Evolutionary conservation across 805 yeast species (phyloP), one percentile per base, ranked within the genome.

Genomic region (Pichia kluyveri): DNA sequence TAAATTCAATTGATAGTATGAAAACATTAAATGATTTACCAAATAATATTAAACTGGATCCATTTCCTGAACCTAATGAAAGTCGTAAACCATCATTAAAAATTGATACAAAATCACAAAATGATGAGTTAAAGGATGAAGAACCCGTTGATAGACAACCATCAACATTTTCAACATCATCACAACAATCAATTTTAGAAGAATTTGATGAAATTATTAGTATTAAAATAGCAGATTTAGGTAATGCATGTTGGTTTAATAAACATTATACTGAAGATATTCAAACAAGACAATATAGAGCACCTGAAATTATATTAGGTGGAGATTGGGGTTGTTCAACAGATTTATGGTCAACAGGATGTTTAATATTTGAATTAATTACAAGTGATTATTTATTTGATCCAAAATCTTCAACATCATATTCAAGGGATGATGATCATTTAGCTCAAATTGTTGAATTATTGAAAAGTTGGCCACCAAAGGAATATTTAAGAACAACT

Each of bases 211-310:
- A 64, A 18, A 50, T 66, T 17, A 66, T 68, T 17, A 62, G 65
- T 11, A 77, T 81, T 37, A 82, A 82, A 54, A 73, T 82, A 38
- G 86, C 86, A 3, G 87, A 82, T 61, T 69, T 82, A 51, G 87
- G 87, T 34, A 82, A 82, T 59, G 83, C 86, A 4, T 80, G 86
- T 61, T 80, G 82, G 79, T 66, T 69, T 28, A 69, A 75, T 55
- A 75, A 72, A 46, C 87, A 82, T 59, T 82, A 76, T 59, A 79
- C 86, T 5, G 77, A 79, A 56, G 84, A 80, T 57, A 80, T 81
- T 50, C 85, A 81, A 61, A 81, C 87, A 2, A 62, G 87, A 49
- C 86, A 81, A 56, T 81, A 81, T 57, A 63, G 87, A 37, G 69
- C 83, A 1, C 86, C 86, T 0, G 87, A 82, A 56, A 75, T 80